phyloP scores from a whole-genome alignment of 805 yeast genomes.

The Candida stauntonica region DNA sequence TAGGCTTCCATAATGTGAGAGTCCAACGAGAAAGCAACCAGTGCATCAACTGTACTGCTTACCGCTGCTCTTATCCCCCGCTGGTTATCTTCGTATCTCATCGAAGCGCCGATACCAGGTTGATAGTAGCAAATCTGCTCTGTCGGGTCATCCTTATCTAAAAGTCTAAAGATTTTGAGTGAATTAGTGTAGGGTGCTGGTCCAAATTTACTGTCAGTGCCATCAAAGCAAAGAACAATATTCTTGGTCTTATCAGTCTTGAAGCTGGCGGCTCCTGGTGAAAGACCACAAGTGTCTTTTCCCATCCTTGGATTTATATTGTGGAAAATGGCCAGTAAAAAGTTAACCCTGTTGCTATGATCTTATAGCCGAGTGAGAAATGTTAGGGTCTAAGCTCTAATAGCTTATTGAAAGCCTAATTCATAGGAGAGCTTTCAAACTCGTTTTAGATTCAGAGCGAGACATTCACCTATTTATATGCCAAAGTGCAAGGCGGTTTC shows the following conservation, averaged over 20 bases:
- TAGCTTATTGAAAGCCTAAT: too few species aligned
- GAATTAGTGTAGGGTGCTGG: slow-evolving; percentile 51
- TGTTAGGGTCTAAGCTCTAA: too few species aligned
- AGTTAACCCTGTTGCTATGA: too few species aligned
- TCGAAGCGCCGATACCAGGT: slow-evolving; percentile 60
- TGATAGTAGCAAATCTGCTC: slow-evolving; percentile 58
- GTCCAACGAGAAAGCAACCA: slow-evolving; percentile 51
- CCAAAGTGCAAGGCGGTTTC: too few species aligned
- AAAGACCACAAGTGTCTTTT: not conserved
- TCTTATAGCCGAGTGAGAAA: too few species aligned
- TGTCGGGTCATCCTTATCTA: slow-evolving; percentile 39
- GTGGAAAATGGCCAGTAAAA: too few species aligned
- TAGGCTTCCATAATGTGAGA: slow-evolving; percentile 57
- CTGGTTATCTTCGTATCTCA: slow-evolving; percentile 34
- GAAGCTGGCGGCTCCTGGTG: not conserved
- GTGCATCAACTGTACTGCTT: slow-evolving; percentile 35
- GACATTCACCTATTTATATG: too few species aligned
- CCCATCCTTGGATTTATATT: too few species aligned
- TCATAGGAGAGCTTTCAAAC: too few species aligned
- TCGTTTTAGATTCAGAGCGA: too few species aligned
- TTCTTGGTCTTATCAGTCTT: slow-evolving; percentile 29
- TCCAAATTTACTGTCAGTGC: slow-evolving; percentile 57
- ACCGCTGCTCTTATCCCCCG: slow-evolving; percentile 20
- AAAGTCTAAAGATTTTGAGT: slow-evolving; percentile 45
- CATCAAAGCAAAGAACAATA: slow-evolving; percentile 57